phyloP scores from a whole-genome alignment of 2,329 filamentous ascomycete genomes.

The Fusarium falciforme region DNA sequence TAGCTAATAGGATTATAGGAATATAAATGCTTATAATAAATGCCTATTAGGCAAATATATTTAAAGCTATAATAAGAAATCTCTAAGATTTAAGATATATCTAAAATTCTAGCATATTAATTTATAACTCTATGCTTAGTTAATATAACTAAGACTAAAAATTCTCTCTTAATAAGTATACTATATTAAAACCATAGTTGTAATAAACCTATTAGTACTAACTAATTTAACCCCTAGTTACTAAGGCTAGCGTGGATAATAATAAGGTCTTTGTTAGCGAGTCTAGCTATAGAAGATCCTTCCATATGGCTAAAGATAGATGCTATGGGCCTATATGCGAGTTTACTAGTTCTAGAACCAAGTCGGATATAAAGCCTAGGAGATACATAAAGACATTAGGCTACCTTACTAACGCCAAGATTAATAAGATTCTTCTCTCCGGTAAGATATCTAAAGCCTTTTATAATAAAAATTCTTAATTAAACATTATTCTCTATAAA shows the following conservation, averaged over 20 bases:
- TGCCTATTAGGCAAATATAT: conserved; percentile 50
- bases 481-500: not conserved
- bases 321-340: conserved; percentile 22
- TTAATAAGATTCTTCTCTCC: not conserved
- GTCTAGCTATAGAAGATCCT: conserved; percentile 41
- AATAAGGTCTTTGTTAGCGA: conserved; percentile 26
- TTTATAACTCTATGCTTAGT: conserved; percentile 17
- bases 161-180: conserved; percentile 45
- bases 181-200: too few species aligned
- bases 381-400: conserved; percentile 9
- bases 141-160: conserved; percentile 51
- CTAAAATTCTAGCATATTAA: too few species aligned
- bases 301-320: conserved; percentile 40
- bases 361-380: not conserved
- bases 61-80: conserved; percentile 19
- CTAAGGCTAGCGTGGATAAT: conserved; percentile 23
- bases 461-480: not conserved
- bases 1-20: too few species aligned
- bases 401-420: conserved; percentile 13
- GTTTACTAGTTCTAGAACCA: conserved; percentile 10
- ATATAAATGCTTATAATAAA: conserved; percentile 30
- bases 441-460: not conserved
- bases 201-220: not conserved
- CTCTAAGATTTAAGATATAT: too few species aligned
- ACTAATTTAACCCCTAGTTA: conserved; percentile 13